These are phyloP conservation scores for Periglandula ipomoeae DNA, from an alignment of 2,329 filamentous ascomycete genomes.

Conservation along the genomic window DNA sequence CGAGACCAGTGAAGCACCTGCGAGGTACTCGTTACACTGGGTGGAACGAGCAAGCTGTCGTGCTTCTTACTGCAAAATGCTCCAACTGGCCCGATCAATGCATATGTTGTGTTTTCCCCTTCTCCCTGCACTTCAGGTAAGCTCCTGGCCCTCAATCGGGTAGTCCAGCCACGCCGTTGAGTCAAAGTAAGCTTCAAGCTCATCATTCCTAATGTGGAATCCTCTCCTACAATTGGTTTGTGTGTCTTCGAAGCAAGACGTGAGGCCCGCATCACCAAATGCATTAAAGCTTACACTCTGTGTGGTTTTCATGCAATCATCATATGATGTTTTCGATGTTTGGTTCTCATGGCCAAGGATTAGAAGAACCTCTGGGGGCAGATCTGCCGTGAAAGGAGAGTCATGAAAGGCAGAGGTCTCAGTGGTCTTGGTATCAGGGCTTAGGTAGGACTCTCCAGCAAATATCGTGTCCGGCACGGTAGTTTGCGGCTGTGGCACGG, in stretches of 20 bases:
- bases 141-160: not conserved
- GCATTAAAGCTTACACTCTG: no score
- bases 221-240: not conserved
- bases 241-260: not conserved
- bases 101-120: no score
- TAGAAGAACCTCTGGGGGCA: constrained; percentile 1
- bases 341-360: not conserved
- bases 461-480: not conserved
- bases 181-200: not conserved
- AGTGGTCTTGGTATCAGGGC: not conserved
- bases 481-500: not conserved
- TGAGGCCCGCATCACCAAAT: not conserved
- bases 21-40: no score
- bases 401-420: not conserved
- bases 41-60: no score
- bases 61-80: no score
- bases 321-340: not conserved
- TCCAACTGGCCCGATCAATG: no score
- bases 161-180: not conserved
- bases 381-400: not conserved
- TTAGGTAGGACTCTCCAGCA: not conserved
- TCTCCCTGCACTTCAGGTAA: not conserved
- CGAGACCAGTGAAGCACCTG: no score
- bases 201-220: not conserved
- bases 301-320: not conserved